These are phyloP conservation scores for Eutrema yunnanense DNA, from an alignment of 345 rosid species.

Conservation along the genomic window DNA sequence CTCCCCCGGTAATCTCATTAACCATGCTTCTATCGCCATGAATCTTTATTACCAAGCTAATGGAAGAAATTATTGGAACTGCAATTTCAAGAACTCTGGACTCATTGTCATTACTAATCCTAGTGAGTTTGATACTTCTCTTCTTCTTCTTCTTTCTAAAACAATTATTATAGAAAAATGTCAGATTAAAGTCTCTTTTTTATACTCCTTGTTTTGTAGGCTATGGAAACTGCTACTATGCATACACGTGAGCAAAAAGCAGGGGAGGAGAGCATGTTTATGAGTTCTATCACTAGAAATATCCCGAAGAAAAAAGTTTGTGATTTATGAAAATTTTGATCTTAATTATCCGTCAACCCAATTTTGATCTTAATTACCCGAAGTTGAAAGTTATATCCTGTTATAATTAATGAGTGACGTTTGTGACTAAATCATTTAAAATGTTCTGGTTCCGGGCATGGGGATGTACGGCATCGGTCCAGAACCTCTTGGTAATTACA, in stretches of 20 bases:
- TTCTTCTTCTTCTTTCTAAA: not conserved
- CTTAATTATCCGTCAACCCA: too few relatives aligned
- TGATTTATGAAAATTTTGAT: too few relatives aligned
- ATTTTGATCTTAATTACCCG: too few relatives aligned
- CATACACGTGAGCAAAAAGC: conserved; percentile 11
- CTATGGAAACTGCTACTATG: conserved; percentile 45
- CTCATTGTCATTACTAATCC: conserved; percentile 56
- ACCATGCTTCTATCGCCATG: conserved; percentile 69
- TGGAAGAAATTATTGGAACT: conserved; percentile 61
- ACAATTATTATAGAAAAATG: not conserved
- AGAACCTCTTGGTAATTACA: too few relatives aligned
- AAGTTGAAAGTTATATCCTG: too few relatives aligned
- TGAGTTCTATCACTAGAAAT: not conserved
- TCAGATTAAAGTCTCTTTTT: not conserved
- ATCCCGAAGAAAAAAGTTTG: not conserved
- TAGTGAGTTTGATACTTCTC: conserved; percentile 30
- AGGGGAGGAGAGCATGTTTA: not conserved
- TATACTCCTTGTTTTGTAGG: conserved; percentile 28
- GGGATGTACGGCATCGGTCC: too few relatives aligned
- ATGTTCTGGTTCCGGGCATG: too few relatives aligned
- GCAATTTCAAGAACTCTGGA: conserved; percentile 56
- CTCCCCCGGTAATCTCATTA: conserved; percentile 44
- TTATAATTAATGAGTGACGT: too few relatives aligned
- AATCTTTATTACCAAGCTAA: conserved; percentile 63
- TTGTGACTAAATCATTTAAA: too few relatives aligned